Percentiles rank a stretch among this genome's conserved stretches.
These are phyloP conservation scores for Suillus paluster DNA, from an alignment of 768 basidiomycete genomes.

Conservation along the genomic window DNA sequence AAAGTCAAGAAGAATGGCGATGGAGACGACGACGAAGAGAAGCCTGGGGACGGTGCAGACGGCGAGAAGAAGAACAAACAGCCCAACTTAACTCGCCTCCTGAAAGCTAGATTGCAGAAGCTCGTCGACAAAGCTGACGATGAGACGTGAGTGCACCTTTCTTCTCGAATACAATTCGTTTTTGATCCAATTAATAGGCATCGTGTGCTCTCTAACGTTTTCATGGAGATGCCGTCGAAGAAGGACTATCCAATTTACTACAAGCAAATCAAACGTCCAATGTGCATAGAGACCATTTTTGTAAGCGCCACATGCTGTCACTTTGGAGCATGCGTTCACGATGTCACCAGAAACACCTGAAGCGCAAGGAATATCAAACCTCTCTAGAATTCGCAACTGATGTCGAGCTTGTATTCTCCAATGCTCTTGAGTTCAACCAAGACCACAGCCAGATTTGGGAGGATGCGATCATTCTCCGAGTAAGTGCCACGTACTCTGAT, in stretches of 20 bases:
- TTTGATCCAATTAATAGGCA: slow-evolving; percentile 48
- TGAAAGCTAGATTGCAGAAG: slow-evolving; percentile 74
- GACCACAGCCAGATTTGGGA: slow-evolving; percentile 86
- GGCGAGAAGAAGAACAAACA: slow-evolving; percentile 57
- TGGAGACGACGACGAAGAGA: slow-evolving; percentile 43
- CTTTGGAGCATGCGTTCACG: slow-evolving; percentile 4
- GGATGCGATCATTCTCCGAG: slow-evolving; percentile 70
- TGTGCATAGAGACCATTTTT: slow-evolving; percentile 76
- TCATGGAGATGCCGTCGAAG: slow-evolving; percentile 84
- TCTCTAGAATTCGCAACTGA: slow-evolving; percentile 79
- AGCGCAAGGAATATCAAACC: slow-evolving; percentile 75
- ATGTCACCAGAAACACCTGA: slow-evolving; percentile 69
- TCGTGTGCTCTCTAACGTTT: slow-evolving; percentile 68
- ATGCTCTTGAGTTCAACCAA: slow-evolving; percentile 87
- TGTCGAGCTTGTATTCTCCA: slow-evolving; percentile 88
- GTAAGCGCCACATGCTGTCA: slow-evolving; percentile 47
- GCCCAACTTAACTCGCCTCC: slow-evolving; percentile 65
- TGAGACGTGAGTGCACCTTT: slow-evolving; percentile 48
- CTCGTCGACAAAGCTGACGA: slow-evolving; percentile 74
- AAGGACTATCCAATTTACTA: slow-evolving; percentile 84
- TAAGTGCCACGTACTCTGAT: slow-evolving; percentile 36
- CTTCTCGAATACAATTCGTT: not conserved
- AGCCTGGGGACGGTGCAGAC: slow-evolving; percentile 44
- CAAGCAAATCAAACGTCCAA: slow-evolving; percentile 76
- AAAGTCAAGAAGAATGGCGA: slow-evolving; percentile 43